Percentiles rank a stretch among this genome's conserved stretches.
These are phyloP conservation scores for Fagus crenata DNA, from an alignment of 306 rosid genomes.

Conservation along the genomic window DNA sequence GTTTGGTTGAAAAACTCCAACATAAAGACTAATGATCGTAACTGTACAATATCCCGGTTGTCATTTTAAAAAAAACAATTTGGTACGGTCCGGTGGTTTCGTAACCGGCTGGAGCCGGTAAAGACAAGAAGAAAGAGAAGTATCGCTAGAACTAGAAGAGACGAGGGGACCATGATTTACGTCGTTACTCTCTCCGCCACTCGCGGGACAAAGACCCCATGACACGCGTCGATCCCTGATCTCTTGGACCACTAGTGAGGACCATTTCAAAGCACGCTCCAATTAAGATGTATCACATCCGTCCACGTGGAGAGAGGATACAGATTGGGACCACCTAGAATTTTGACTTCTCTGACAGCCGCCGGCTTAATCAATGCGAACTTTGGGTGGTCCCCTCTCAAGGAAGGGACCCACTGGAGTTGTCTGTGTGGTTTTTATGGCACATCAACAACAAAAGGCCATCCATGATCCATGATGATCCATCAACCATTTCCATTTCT, in stretches of 20 bases:
- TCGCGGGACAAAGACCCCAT: constrained; percentile 42
- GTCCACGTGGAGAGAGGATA: constrained; percentile 34
- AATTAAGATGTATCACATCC: constrained; percentile 14
- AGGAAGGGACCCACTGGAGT: constrained; percentile 17
- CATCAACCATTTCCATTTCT: neutral
- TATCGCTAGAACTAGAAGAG: no score
- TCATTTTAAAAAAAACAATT: no score
- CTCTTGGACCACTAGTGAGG: constrained; percentile 57
- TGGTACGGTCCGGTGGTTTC: neutral
- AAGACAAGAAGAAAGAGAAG: neutral
- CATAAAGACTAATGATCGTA: neutral
- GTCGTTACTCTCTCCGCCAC: constrained; percentile 42
- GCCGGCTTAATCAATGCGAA: constrained; percentile 63
- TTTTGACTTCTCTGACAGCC: constrained; percentile 58
- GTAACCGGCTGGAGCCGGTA: constrained; percentile 3
- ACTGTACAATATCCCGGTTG: no score
- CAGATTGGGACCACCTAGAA: constrained; percentile 43
- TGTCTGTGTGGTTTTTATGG: constrained; percentile 21
- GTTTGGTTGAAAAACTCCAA: neutral
- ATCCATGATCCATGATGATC: no score
- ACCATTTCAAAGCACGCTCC: constrained; percentile 55
- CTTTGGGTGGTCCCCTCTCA: constrained; percentile 40
- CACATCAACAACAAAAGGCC: neutral
- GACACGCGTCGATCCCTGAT: constrained; percentile 43
- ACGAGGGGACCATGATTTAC: constrained; percentile 48